phyloP scores from a whole-genome alignment of 805 yeast genomes.

The Ogataea populi-albae region DNA sequence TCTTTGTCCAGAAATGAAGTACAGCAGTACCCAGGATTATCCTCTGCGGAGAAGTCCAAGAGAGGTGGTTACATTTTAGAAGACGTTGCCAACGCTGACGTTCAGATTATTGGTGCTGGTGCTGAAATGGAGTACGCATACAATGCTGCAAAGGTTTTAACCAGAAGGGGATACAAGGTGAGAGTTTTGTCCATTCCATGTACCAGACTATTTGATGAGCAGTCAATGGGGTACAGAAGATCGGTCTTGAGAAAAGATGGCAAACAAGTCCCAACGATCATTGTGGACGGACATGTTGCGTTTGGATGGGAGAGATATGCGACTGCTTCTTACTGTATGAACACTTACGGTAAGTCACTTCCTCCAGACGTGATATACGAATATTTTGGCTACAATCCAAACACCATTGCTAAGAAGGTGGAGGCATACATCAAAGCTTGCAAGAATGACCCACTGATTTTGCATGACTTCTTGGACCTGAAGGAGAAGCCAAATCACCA shows the following conservation, averaged over 20 bases:
- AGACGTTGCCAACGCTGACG: slow-evolving; percentile 59
- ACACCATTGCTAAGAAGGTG: slow-evolving; percentile 65
- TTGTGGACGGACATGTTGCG: slow-evolving; percentile 90
- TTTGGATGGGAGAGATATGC: slow-evolving; percentile 93
- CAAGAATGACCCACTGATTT: slow-evolving; percentile 23
- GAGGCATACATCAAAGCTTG: slow-evolving; percentile 25
- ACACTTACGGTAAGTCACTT: slow-evolving; percentile 96
- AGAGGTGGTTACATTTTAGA: slow-evolving; percentile 90
- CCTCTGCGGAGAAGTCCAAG: slow-evolving; percentile 77
- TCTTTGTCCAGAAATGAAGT: slow-evolving; percentile 83
- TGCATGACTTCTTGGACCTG: slow-evolving; percentile 34
- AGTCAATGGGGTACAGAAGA: slow-evolving; percentile 74
- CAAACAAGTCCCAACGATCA: slow-evolving; percentile 72
- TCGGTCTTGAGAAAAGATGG: slow-evolving; percentile 83
- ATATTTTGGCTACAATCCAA: slow-evolving; percentile 85
- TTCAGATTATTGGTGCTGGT: slow-evolving; percentile 80
- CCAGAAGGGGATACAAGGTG: slow-evolving; percentile 62
- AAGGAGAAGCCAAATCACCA: slow-evolving; percentile 28
- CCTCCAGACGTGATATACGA: slow-evolving; percentile 81
- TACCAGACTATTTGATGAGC: slow-evolving; percentile 83
- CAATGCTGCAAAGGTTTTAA: slow-evolving; percentile 76
- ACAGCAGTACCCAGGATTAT: slow-evolving; percentile 91
- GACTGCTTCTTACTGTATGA: slow-evolving; percentile 93
- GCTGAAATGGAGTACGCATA: slow-evolving; percentile 86
- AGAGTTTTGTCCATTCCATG: slow-evolving; percentile 91